Conservation (phyloP, 176 grass and related monocot species). For the Melocanna baccifera region DNA sequence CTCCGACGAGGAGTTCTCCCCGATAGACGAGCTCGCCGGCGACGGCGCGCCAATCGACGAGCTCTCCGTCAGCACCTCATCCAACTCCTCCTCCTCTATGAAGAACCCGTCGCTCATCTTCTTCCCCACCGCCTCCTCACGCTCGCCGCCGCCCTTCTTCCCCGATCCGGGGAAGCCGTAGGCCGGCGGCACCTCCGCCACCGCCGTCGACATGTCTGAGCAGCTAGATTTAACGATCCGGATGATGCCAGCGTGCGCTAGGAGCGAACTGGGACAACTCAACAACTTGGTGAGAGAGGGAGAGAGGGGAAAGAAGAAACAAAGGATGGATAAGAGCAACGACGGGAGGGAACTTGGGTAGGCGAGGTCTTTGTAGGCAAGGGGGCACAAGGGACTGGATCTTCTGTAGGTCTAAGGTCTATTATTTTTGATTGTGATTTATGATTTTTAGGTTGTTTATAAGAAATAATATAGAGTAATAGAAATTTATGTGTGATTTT, state of each 20-base stretch:
- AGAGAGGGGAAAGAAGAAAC: background rate
- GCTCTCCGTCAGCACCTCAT: slow-evolving; percentile 39
- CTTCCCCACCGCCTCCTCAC: slow-evolving; percentile 7
- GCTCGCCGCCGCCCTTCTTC: background rate
- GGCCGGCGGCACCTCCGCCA: slow-evolving; percentile 20
- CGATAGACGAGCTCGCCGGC: slow-evolving; percentile 53
- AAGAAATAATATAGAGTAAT: no score
- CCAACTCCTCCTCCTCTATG: slow-evolving; percentile 35
- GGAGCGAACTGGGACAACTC: slow-evolving; percentile 38
- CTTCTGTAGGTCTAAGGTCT: no score
- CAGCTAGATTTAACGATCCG: slow-evolving; percentile 1
- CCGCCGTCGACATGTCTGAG: slow-evolving; percentile 41
- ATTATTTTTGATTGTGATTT: no score
- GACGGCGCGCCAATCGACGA: slow-evolving; percentile 45
- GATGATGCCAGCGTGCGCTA: slow-evolving; percentile 15
- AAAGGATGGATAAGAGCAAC: slow-evolving; percentile 46
- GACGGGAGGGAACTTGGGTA: slow-evolving; percentile 16
- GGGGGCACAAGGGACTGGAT: background rate
- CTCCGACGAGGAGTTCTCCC: slow-evolving; percentile 46
- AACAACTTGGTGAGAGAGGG: background rate
- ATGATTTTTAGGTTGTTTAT: no score
- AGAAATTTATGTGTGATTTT: no score
- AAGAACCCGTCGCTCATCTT: slow-evolving; percentile 46
- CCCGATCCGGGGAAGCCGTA: slow-evolving; percentile 38
- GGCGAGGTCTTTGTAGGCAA: slow-evolving; percentile 42